phyloP scores from a whole-genome alignment of 1,139 yeast genomes.

The Meyerozyma sp. region DNA sequence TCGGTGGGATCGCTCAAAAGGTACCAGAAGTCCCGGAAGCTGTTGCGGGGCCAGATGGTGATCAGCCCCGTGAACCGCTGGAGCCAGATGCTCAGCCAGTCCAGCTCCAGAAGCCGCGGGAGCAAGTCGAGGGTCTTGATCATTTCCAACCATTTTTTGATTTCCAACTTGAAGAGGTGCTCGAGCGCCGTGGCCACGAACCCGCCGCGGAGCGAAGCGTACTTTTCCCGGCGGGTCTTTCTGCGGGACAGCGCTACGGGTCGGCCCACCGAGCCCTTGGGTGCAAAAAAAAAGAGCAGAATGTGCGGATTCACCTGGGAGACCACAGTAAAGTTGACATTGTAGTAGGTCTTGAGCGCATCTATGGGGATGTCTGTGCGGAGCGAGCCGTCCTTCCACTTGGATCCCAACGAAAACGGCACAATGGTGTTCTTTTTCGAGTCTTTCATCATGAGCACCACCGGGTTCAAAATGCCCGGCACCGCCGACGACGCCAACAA shows the following conservation, averaged over 20 bases:
- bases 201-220: conserved; percentile 63
- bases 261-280: conserved; percentile 75
- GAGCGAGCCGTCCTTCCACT: conserved; percentile 72
- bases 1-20: conserved; percentile 67
- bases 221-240: conserved; percentile 32
- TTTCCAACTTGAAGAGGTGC: conserved; percentile 64
- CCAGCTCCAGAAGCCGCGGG: conserved; percentile 68
- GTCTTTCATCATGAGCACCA: conserved; percentile 69
- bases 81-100: conserved; percentile 75
- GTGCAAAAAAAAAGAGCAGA: conserved; percentile 69
- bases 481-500: conserved; percentile 77
- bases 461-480: conserved; percentile 81
- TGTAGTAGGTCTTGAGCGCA: conserved; percentile 68
- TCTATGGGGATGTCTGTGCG: conserved; percentile 70
- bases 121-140: conserved; percentile 60
- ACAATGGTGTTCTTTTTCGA: conserved; percentile 37
- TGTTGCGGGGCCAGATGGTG: conserved; percentile 70
- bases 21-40: conserved; percentile 54
- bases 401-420: conserved; percentile 71
- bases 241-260: conserved; percentile 60
- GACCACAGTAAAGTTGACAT: conserved; percentile 70
- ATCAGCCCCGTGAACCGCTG: conserved; percentile 73
- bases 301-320: conserved; percentile 85
- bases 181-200: conserved; percentile 70
- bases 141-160: conserved; percentile 69